A percentile compares a stretch with the other conserved stretches of the same genome.
Conservation (phyloP, 1,284 basidiomycete genomes). For the Moesziomyces sp. region DNA sequence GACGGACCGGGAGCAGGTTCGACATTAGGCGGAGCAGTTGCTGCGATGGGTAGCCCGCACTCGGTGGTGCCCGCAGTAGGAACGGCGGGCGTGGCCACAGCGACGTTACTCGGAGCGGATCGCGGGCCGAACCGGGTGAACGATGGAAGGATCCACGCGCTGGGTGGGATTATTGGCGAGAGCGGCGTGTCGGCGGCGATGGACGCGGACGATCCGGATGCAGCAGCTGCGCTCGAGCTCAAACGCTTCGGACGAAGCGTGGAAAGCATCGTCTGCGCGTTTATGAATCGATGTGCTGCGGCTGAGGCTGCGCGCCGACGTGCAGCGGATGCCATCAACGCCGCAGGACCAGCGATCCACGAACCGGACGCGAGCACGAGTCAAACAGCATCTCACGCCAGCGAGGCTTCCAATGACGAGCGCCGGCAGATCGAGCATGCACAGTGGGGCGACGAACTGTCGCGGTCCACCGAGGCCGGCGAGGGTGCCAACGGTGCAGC, state of each 20-base stretch:
- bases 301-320: slow-evolving; percentile 15
- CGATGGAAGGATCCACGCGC: slow-evolving; percentile 44
- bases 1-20: slow-evolving; percentile 15
- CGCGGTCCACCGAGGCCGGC: slow-evolving; percentile 10
- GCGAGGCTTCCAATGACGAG: no score
- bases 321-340: not conserved
- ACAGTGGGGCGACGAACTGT: slow-evolving; percentile 16
- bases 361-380: slow-evolving; percentile 17
- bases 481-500: slow-evolving; percentile 9
- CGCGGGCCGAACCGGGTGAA: slow-evolving; percentile 53
- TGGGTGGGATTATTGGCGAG: slow-evolving; percentile 53
- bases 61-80: slow-evolving; percentile 4
- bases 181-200: slow-evolving; percentile 45
- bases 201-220: slow-evolving; percentile 55
- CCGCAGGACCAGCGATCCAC: not conserved
- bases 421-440: not conserved
- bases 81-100: slow-evolving; percentile 7
- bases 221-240: slow-evolving; percentile 52
- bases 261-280: slow-evolving; percentile 64
- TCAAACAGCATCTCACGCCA: not conserved
- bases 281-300: slow-evolving; percentile 53
- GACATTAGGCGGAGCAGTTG: not conserved
- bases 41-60: slow-evolving; percentile 2
- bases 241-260: slow-evolving; percentile 58
- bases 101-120: slow-evolving; percentile 18